Evolutionary conservation across 495 filamentous ascomycete species (phyloP).

Genomic region (Astrothelium subdiscretum): DNA sequence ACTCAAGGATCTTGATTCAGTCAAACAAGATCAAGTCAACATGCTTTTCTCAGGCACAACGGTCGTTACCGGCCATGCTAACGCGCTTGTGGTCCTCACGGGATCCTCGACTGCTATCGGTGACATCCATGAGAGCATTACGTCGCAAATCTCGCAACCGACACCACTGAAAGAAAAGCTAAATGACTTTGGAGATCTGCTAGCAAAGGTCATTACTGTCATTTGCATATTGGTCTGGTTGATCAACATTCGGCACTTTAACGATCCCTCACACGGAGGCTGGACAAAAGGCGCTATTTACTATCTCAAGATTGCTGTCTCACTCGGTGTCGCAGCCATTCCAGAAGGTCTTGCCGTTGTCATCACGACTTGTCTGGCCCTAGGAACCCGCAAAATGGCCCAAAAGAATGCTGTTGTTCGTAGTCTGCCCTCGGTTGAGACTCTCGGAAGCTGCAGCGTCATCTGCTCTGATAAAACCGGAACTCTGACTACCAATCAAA

Average conservation of each 20-base stretch:
- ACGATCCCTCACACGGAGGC: conserved; percentile 83
- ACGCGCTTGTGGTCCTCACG: conserved; percentile 83
- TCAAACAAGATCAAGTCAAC: conserved; percentile 95
- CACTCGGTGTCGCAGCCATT: conserved; percentile 94
- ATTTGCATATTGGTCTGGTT: conserved; percentile 96
- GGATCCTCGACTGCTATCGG: conserved; percentile 90
- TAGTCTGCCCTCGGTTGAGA: conserved; percentile 94
- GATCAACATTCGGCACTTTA: conserved; percentile 96
- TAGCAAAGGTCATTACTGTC: conserved; percentile 95
- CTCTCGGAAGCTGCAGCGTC: conserved; percentile 95
- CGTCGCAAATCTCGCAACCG: conserved; percentile 92
- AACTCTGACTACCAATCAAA: conserved; percentile 97
- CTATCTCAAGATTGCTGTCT: conserved; percentile 99
- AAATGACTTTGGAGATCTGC: conserved; percentile 92
- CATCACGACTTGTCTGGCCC: conserved; percentile 90
- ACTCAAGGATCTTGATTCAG: conserved; percentile 68
- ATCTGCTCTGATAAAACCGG: conserved; percentile 99
- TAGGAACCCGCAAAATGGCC: conserved; percentile 96
- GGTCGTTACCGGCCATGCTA: conserved; percentile 88
- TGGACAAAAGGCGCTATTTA: conserved; percentile 99
- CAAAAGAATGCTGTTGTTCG: conserved; percentile 95
- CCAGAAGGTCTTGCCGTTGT: conserved; percentile 95
- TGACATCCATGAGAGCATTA: conserved; percentile 97
- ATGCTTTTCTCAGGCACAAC: conserved; percentile 99
- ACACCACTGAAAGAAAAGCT: conserved; percentile 97